Evolutionary conservation across 805 yeast species (phyloP).

Genomic region (Candida endomychidarum): DNA sequence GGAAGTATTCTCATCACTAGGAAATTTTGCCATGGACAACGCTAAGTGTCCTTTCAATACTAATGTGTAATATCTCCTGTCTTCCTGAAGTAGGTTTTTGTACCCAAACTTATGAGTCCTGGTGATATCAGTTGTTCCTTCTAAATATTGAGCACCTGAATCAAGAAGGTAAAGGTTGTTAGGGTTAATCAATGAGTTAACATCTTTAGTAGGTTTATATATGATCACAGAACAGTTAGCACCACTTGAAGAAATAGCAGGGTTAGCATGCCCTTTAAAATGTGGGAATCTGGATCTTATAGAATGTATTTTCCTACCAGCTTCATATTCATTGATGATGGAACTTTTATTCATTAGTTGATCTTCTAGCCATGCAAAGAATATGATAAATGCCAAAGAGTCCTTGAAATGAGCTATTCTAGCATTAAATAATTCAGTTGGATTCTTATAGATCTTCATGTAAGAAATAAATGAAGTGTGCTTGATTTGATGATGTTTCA

Average conservation of each 20-base stretch:
- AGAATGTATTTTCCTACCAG: conserved; percentile 56
- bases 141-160: conserved; percentile 60
- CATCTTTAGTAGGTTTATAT: conserved; percentile 64
- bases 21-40: conserved; percentile 76
- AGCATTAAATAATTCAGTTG: conserved; percentile 69
- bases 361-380: conserved; percentile 79
- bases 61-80: conserved; percentile 72
- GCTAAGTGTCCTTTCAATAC: conserved; percentile 92
- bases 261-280: conserved; percentile 70
- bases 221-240: conserved; percentile 75
- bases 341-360: conserved; percentile 39
- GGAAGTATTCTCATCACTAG: conserved; percentile 60
- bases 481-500: conserved; percentile 17
- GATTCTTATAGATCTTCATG: conserved; percentile 76
- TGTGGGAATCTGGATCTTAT: conserved; percentile 54
- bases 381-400: conserved; percentile 72
- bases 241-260: conserved; percentile 75
- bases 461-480: conserved; percentile 35
- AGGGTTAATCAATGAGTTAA: conserved; percentile 61
- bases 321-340: conserved; percentile 60
- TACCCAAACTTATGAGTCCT: conserved; percentile 71
- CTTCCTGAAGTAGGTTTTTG: conserved; percentile 45
- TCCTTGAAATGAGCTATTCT: conserved; percentile 78
- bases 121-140: conserved; percentile 89
- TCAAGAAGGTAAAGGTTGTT: conserved; percentile 54